phyloP scores from a whole-genome alignment of 208 protist species.

The Leishmania mexicana region DNA sequence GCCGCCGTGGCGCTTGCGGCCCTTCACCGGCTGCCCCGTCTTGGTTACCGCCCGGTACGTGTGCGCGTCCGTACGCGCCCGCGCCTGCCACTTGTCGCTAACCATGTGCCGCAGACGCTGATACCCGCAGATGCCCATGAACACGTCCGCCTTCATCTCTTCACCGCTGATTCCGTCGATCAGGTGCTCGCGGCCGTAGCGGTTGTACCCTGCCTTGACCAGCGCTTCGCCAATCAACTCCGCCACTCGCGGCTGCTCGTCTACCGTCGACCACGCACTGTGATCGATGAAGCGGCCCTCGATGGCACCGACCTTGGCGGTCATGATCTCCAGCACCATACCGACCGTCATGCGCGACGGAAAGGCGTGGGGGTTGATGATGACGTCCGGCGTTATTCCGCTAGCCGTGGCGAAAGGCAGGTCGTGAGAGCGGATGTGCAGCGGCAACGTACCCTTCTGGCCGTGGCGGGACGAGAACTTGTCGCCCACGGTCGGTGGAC shows the following conservation, averaged over 20 bases:
- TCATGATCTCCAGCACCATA: conserved; percentile 98
- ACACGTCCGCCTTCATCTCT: conserved; percentile 97
- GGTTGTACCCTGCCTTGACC: conserved; percentile 94
- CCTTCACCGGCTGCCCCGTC: conserved; percentile 98
- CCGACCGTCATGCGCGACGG: conserved; percentile 99
- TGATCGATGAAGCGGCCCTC: conserved; percentile 97
- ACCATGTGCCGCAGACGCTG: conserved; percentile 99
- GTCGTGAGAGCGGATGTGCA: conserved; percentile 94
- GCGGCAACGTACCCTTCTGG: conserved; percentile 98
- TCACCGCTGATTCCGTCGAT: conserved; percentile 96
- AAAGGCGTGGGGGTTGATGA: conserved; percentile 99
- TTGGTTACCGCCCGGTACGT: conserved; percentile 95
- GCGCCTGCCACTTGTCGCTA: conserved; percentile 99
- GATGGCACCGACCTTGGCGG: conserved; percentile 95
- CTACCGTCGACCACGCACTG: conserved; percentile 91
- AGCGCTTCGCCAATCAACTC: conserved; percentile 98
- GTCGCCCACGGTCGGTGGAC: conserved; percentile 99
- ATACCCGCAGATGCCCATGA: conserved; percentile 99
- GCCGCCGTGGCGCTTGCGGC: conserved; percentile 96
- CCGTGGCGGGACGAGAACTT: conserved; percentile 99
- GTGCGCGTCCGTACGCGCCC: conserved; percentile 86
- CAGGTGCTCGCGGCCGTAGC: conserved; percentile 96
- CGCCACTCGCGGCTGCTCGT: conserved; percentile 60
- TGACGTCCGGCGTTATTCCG: conserved; percentile 98
- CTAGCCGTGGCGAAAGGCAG: conserved; percentile 94